Evolutionary conservation across 1,139 yeast genomes (phyloP), one percentile per base, ranked within the genome.

Genomic region (Lodderomyces parapsilosis): DNA sequence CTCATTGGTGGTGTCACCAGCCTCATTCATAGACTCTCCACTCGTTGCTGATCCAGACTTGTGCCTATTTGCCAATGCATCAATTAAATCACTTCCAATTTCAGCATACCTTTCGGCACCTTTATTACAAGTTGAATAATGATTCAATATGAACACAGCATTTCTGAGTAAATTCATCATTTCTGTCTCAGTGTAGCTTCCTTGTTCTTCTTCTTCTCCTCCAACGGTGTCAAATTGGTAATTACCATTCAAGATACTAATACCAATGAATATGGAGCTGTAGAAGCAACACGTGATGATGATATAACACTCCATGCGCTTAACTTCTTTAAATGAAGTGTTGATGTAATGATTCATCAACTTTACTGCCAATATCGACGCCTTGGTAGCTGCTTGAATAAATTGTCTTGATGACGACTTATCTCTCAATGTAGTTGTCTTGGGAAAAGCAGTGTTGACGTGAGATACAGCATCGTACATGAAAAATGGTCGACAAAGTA

Each of bases 401-500:
- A 54, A 49, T 31, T 54, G 53, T 32, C 42, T 42, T 3, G 42
- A 38, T 22, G 46, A 43, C 24, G 43, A 41, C 13, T 38, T 39
- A 36, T 50, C 48, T 18, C 42, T 38, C 7, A 49, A 24, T 9
- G 42, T 28, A 2, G 36, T 14, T 6, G 44, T 31, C 17, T 42
- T 23, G 19, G 33, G 33, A 23, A 43, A 34, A 11, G 40, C 42
- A 2, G 46, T 30, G 30, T 48, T 49, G 7, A 49, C 35, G 1
- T 39, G 38, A 13, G 44, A 23, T 3, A 50, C 50, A 2, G 55
- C 52, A n/a, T 44, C 51, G 40, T 39, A 68, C 54, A 72, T 65
- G 53, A 72, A 71, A 47, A 75, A 73, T 9, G 81, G 80, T 18
- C 78, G 60, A 27, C 76, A 61, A 17, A 76, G 56, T 22, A 75